Evolutionary conservation across 2,329 filamentous ascomycete species (phyloP).

Genomic region (Clarireedia hainanense): DNA sequence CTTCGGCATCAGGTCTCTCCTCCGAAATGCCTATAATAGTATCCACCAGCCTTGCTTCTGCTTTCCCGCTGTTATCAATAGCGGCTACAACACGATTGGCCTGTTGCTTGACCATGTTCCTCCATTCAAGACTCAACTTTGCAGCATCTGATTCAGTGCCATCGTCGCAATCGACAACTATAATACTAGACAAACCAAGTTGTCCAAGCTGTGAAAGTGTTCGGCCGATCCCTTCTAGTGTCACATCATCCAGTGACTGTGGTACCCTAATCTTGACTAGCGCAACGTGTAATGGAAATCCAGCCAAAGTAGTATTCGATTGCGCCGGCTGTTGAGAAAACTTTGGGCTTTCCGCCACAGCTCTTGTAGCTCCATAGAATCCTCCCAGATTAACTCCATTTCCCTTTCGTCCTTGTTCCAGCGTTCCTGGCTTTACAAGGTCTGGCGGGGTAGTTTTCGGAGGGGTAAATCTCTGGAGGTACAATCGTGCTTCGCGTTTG

Average conservation of each 20-base stretch:
- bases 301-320: conserved; percentile 13
- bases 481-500: conserved; percentile 85
- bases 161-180: conserved; percentile 68
- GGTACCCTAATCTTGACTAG: conserved; percentile 76
- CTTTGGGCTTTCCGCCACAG: conserved; percentile 50
- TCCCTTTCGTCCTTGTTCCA: conserved; percentile 25
- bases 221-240: conserved; percentile 66
- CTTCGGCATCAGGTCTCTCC: not conserved
- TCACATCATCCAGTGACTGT: conserved; percentile 60
- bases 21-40: conserved; percentile 32
- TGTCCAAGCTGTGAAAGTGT: conserved; percentile 78
- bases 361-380: conserved; percentile 47
- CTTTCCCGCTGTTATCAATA: conserved; percentile 60
- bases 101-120: conserved; percentile 49
- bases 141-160: conserved; percentile 19
- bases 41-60: conserved; percentile 62
- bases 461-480: conserved; percentile 74
- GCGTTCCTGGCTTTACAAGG: not conserved
- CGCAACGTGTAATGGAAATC: conserved; percentile 59
- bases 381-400: conserved; percentile 52
- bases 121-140: conserved; percentile 27
- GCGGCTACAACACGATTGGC: conserved; percentile 66
- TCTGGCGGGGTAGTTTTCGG: conserved; percentile 24
- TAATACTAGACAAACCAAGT: conserved; percentile 72
- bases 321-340: conserved; percentile 45